phyloP scores from a whole-genome alignment of 192 early-diverging fungal genomes.

The Neocallimastix lanati region DNA sequence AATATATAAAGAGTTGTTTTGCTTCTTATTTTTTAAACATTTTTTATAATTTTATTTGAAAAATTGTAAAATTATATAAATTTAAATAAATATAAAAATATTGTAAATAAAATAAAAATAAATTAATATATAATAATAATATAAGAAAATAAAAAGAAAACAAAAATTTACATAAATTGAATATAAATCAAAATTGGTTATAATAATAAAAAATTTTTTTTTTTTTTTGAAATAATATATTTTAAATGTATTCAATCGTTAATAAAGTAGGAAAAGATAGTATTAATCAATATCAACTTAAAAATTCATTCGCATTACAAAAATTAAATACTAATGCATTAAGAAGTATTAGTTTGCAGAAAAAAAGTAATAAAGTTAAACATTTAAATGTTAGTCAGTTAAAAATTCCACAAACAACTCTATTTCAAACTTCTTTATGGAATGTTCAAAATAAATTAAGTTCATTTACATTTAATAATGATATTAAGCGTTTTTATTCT shows the following conservation, averaged over 20 bases:
- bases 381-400: not conserved
- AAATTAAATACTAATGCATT: not conserved
- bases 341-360: not conserved
- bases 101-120: no score
- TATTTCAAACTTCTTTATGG: not conserved
- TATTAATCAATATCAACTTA: not conserved
- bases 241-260: not conserved
- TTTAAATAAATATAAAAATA: no score
- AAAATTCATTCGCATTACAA: not conserved
- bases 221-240: no score
- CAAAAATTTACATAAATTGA: no score
- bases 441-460: not conserved
- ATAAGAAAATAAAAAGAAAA: no score
- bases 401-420: not conserved
- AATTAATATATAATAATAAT: no score
- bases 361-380: not conserved
- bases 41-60: no score
- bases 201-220: no score
- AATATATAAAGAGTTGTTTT: no score
- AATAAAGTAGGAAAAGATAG: not conserved
- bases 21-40: no score
- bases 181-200: no score
- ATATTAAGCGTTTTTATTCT: not conserved
- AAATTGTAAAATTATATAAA: no score
- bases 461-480: not conserved